These are phyloP conservation scores for Sechiopsis laciniata DNA, from an alignment of 306 rosid species.

Conservation along the genomic window DNA sequence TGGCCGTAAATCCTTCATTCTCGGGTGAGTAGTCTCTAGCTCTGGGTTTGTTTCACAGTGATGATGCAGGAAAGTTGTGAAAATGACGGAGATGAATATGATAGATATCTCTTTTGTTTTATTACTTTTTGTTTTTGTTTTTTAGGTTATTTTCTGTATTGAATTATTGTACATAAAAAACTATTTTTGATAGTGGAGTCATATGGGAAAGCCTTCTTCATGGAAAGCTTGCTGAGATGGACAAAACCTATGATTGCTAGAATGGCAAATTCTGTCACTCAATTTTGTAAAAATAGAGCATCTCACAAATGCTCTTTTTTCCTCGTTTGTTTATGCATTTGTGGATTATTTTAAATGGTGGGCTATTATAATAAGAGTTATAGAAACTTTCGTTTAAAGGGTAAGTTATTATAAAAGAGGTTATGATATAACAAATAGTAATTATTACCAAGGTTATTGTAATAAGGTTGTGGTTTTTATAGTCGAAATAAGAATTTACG, in stretches of 20 bases:
- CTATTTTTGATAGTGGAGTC: conserved; percentile 11
- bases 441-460: too few species aligned
- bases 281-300: background rate
- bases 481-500: too few species aligned
- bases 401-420: too few species aligned
- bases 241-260: background rate
- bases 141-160: conserved; percentile 12
- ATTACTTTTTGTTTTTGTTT: background rate
- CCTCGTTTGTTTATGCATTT: background rate
- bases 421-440: too few species aligned
- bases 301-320: background rate
- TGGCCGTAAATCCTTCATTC: background rate
- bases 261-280: background rate
- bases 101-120: background rate
- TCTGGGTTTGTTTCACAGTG: background rate
- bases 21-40: background rate
- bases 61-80: background rate
- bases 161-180: conserved; percentile 19
- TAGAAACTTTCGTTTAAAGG: too few species aligned
- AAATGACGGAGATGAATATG: conserved; percentile 6
- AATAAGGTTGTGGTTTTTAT: too few species aligned
- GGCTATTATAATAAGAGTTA: background rate
- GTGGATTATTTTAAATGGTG: background rate
- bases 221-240: background rate
- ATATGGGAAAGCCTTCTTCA: conserved; percentile 13